Evolutionary conservation across 1,284 basidiomycete genomes (phyloP), one percentile per base, ranked within the genome.

Genomic region (Stereum hirsutum): DNA sequence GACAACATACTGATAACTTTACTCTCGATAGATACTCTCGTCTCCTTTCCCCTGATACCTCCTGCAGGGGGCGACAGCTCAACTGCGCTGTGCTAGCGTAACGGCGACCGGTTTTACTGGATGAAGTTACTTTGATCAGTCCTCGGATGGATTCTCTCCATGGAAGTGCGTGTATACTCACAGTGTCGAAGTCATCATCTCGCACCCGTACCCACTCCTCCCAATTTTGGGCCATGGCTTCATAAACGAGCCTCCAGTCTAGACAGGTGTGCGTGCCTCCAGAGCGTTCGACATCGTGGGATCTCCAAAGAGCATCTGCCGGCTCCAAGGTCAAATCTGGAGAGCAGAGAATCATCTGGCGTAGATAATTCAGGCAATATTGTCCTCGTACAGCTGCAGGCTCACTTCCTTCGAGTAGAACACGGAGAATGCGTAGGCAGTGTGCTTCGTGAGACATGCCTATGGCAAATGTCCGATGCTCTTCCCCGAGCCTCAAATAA

Each of bases 291-390:
- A 41, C 43, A 5, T 42, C 42, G 35, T 49, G 54, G 43, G 57
- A 52, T 6, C 46, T 37, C 37, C 47, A 39, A 46, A 55, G 47
- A 20, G 58, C 59, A 42, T 64, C 60, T 5, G 52, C 58, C 0
- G 53, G 50, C 31, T 67, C 66, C 12, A 66, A 47, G 3, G 56
- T 57, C 12, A 55, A 50, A 40, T 65, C 62, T 5, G 66, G 59
- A 10, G 54, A 46, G 35, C 66, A 68, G 5, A 68, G 54, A 2
- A 55, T 42, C 49, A 49, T 54, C 48, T 57, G 54, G 6, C 61
- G 52, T 33, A 68, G 45, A 47, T 67, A 69, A 37, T 62, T 58
- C 31, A 67, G 43, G 44, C 65, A 69, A 39, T 69, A 66, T 5
- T 58, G 59, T 8, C 12, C 11, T 20, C 11, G 10, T 34, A 20